Evolutionary conservation across 768 basidiomycete species (phyloP).

Genomic region (Termitomyces sp.): DNA sequence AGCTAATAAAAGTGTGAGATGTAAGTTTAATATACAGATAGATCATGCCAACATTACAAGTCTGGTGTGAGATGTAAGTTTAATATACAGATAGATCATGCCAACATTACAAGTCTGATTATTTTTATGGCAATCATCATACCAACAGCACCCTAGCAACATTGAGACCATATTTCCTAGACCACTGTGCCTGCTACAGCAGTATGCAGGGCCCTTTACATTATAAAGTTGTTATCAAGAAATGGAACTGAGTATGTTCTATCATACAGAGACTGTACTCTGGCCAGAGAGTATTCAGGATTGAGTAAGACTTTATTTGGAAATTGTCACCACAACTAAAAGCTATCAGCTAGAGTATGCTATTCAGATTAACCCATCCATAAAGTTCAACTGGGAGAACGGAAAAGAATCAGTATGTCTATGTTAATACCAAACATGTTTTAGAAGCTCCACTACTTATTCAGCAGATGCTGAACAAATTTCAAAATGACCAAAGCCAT

Average conservation of each 20-base stretch:
- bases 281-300: constrained; percentile 18
- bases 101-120: too few species aligned
- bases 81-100: background rate
- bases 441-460: background rate
- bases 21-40: background rate
- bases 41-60: too few species aligned
- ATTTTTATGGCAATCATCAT: constrained; percentile 23
- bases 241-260: constrained; percentile 28
- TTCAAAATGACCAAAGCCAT: constrained; percentile 25
- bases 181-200: constrained; percentile 18
- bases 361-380: constrained; percentile 9
- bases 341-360: background rate
- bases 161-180: constrained; percentile 25
- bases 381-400: constrained; percentile 16
- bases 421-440: background rate
- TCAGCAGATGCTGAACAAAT: constrained; percentile 21
- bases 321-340: background rate
- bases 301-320: constrained; percentile 22
- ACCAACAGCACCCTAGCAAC: constrained; percentile 18
- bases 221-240: constrained; percentile 24
- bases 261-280: constrained; percentile 19
- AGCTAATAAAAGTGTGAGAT: constrained; percentile 14
- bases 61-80: constrained; percentile 15
- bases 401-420: constrained; percentile 10
- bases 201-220: constrained; percentile 26